Base-by-base conservation (phyloP, 176 grass and related monocot genomes). In the Musa acuminata region DNA sequence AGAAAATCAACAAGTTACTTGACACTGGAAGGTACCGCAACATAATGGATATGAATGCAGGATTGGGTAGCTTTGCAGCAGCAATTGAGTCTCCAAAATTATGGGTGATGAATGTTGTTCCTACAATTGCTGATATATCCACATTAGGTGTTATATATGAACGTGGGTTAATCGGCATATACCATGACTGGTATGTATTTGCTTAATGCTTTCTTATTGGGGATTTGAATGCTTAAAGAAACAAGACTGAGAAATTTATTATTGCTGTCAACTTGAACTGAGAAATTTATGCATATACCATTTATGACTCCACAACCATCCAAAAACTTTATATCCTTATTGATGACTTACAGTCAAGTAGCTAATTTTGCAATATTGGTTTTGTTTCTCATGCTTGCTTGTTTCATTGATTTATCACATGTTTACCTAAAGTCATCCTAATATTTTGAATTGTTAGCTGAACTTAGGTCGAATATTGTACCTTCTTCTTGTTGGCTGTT, bases 41-140 rank as follows among this genome's bases (percentile, higher is more conserved):
- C 75, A 77, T 96, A 79, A 88, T 96, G 86, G 92, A 91, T 80
- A 95, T 95, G 91, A 88, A 91, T 89, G 85, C 88, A 0, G 88
- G 84, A 65, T 64, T 87, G 27, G 92, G 92, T 75, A 88, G 92
- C 75, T 96, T 96, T 63, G 89, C 84, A 22, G 84, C 89, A 81
- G 87, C 69, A 78, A 62, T 96, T 49, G 92, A 87, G 64, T 83
- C 79, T 17, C 57, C 80, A 67, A 89, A 91, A 72, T 67, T 87
- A 68, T 92, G 92, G 92, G 88, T 91, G 8, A 96, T 96, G 92
- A 91, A 96, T 85, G 84, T 91, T 0, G 52, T 96, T 67, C 92
- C 89, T 21, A 87, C 80, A 58, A 75, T 84, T 73, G 63, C 82
- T 35, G 75, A 91, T 73, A 66, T 75, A 70, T 86, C 82, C 51